A percentile compares a stretch with the other conserved stretches of the same genome.
Conservation (phyloP, 225 moss, liverwort and hornwort genomes). For the Asterella californica region DNA sequence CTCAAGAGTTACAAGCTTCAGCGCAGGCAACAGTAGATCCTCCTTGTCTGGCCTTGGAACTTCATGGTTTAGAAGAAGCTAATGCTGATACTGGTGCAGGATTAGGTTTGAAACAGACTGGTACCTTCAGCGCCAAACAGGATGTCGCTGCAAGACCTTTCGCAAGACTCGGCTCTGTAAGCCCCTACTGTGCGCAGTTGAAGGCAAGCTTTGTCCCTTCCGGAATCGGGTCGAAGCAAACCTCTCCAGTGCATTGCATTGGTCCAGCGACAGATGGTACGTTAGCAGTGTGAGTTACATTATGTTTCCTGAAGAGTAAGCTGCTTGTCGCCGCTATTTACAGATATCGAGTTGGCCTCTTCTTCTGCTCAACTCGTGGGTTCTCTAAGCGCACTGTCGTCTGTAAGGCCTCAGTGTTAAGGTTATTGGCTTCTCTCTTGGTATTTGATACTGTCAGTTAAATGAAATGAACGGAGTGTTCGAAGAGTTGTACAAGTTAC, state of each 20-base stretch:
- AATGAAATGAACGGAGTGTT: no score
- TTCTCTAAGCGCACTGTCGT: not conserved
- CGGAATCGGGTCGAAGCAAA: not conserved
- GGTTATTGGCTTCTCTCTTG: not conserved
- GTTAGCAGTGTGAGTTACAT: not conserved
- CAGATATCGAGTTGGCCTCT: not conserved
- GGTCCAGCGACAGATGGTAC: slow-evolving; percentile 7
- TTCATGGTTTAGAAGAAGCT: not conserved
- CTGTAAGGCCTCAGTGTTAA: not conserved
- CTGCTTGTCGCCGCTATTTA: not conserved
- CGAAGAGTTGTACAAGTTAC: not conserved
- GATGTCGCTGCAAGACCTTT: not conserved
- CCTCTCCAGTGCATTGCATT: not conserved
- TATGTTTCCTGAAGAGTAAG: not conserved
- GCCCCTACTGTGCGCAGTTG: not conserved
- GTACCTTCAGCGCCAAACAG: not conserved
- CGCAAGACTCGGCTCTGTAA: slow-evolving; percentile 1
- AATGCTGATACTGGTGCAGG: not conserved
- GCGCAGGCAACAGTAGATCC: not conserved
- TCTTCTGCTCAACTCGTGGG: not conserved
- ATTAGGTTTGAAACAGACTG: slow-evolving; percentile 5
- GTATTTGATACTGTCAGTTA: not conserved
- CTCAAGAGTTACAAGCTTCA: not conserved
- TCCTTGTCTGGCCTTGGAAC: not conserved
- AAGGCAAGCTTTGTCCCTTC: slow-evolving; percentile 8